Percentiles rank a stretch among this genome's conserved stretches.
These are phyloP conservation scores for Naganishia liquefaciens DNA, from an alignment of 1,284 basidiomycete genomes.

Conservation along the genomic window DNA sequence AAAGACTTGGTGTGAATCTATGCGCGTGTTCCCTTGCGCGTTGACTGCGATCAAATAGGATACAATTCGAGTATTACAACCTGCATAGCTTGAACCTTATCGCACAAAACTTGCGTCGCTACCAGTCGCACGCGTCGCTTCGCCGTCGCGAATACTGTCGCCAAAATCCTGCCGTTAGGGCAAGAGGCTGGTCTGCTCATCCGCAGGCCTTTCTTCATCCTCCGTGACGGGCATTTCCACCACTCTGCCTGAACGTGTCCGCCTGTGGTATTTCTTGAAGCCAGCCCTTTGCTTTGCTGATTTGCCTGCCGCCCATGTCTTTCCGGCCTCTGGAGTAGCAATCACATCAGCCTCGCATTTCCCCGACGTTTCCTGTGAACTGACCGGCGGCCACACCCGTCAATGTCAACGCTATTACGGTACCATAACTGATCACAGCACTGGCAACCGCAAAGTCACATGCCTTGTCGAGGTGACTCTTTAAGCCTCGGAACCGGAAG, in stretches of 20 bases:
- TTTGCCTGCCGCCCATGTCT: slow-evolving; percentile 53
- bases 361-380: slow-evolving; percentile 13
- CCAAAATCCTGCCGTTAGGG: slow-evolving; percentile 21
- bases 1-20: too few relatives aligned
- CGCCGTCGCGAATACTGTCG: not conserved
- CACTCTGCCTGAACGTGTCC: slow-evolving; percentile 50
- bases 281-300: slow-evolving; percentile 42
- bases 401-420: slow-evolving; percentile 47
- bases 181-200: slow-evolving; percentile 47
- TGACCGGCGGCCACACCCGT: slow-evolving; percentile 51
- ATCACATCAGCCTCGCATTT: not conserved
- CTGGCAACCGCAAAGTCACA: slow-evolving; percentile 49
- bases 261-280: slow-evolving; percentile 42
- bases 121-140: slow-evolving; percentile 5
- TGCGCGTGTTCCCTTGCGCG: too few relatives aligned
- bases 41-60: too few relatives aligned
- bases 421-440: slow-evolving; percentile 44
- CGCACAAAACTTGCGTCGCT: not conserved
- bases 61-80: not conserved
- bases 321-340: slow-evolving; percentile 41
- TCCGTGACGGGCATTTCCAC: slow-evolving; percentile 45
- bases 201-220: slow-evolving; percentile 33
- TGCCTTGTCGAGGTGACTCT: slow-evolving; percentile 46
- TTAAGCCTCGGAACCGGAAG: slow-evolving; percentile 44
- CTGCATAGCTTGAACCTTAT: not conserved